Conservation (phyloP, 805 yeast species). For the Myxozyma sirexii region DNA sequence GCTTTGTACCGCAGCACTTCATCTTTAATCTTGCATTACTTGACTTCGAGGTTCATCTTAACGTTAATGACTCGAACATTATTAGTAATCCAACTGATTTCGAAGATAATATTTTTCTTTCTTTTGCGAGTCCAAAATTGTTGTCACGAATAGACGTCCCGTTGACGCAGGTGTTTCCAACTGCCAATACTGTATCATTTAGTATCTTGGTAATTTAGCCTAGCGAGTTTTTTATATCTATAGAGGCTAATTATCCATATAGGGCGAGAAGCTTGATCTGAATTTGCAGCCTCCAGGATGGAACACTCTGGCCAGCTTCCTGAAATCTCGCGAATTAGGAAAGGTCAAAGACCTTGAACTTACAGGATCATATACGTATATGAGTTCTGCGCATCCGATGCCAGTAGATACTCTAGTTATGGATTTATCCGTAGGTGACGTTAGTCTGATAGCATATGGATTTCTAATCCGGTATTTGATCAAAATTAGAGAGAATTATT, state of each 20-base stretch:
- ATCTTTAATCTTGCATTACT: slow-evolving; percentile 59
- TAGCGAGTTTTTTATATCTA: not conserved
- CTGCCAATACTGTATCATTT: slow-evolving; percentile 35
- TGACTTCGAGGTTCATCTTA: slow-evolving; percentile 64
- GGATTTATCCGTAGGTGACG: slow-evolving; percentile 64
- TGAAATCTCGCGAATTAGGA: slow-evolving; percentile 66
- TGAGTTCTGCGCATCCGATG: slow-evolving; percentile 59
- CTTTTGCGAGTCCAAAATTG: slow-evolving; percentile 67
- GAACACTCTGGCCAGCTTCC: slow-evolving; percentile 80
- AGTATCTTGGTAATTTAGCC: not conserved
- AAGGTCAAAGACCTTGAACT: slow-evolving; percentile 62
- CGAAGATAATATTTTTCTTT: slow-evolving; percentile 73
- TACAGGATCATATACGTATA: slow-evolving; percentile 67
- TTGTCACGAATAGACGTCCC: slow-evolving; percentile 59
- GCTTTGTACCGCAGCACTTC: slow-evolving; percentile 73
- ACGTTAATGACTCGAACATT: slow-evolving; percentile 85
- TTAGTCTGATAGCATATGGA: slow-evolving; percentile 76
- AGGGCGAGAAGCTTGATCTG: slow-evolving; percentile 49
- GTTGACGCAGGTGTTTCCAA: slow-evolving; percentile 45
- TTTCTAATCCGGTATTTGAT: slow-evolving; percentile 74
- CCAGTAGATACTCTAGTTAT: slow-evolving; percentile 71
- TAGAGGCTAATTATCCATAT: not conserved
- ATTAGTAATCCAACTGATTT: slow-evolving; percentile 86
- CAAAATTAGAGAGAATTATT: slow-evolving; percentile 80
- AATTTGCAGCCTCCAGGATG: slow-evolving; percentile 82